These are phyloP conservation scores for Xylariaceae sp. DNA, from an alignment of 2,329 filamentous ascomycete species.

Conservation along the genomic window DNA sequence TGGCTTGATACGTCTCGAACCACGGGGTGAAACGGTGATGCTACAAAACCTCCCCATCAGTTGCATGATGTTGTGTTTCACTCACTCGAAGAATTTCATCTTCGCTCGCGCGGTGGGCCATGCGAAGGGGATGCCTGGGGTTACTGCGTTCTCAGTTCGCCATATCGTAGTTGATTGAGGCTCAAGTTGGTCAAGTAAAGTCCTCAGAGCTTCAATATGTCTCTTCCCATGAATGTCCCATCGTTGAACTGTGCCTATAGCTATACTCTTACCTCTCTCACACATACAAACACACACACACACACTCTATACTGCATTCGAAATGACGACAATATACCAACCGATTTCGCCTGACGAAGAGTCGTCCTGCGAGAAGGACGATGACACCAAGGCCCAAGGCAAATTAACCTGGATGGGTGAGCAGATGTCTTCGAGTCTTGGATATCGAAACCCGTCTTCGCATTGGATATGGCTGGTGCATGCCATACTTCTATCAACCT, in stretches of 20 bases:
- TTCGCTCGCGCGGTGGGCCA: slow-evolving; percentile 13
- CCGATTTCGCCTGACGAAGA: slow-evolving; percentile 35
- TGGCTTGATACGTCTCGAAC: slow-evolving; percentile 17
- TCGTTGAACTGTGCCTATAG: no score
- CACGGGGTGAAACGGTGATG: slow-evolving; percentile 22
- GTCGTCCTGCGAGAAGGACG: slow-evolving; percentile 28
- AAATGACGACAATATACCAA: slow-evolving; percentile 34
- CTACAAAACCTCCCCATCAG: slow-evolving; percentile 16
- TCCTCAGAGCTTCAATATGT: neutral
- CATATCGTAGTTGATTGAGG: neutral
- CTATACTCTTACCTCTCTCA: no score
- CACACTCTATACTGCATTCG: no score
- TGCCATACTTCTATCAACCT: slow-evolving; percentile 35
- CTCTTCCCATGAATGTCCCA: no score
- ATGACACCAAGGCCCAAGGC: slow-evolving; percentile 21
- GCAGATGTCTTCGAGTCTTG: slow-evolving; percentile 13
- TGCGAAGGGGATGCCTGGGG: slow-evolving; percentile 4
- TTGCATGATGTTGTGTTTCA: slow-evolving; percentile 11
- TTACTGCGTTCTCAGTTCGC: slow-evolving; percentile 12
- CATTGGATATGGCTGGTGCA: slow-evolving; percentile 39
- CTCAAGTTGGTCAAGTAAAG: neutral
- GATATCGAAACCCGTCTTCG: slow-evolving; percentile 21
- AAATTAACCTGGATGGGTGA: slow-evolving; percentile 20
- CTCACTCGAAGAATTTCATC: slow-evolving; percentile 14
- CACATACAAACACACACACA: no score